Base-by-base conservation (phyloP, 1,139 yeast genomes). In the Debaryomyces subglobosus region DNA sequence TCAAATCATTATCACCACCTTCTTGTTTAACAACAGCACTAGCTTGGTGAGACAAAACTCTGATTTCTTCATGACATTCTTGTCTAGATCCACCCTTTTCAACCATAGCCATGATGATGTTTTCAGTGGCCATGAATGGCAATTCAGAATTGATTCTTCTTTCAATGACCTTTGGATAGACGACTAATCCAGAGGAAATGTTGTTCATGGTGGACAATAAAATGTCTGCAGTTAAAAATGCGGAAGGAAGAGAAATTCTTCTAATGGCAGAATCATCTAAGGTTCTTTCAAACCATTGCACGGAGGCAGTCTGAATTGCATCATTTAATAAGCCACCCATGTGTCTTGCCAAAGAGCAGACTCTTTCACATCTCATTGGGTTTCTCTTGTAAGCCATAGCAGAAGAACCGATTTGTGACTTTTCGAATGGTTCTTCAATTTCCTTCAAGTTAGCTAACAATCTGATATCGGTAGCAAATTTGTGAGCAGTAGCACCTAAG, bases 381-480 rank as follows among this genome's bases (percentile, higher is more conserved):
- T 94, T 94, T 77, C 99, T 89, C 82, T 94, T 94, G 79, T 94
- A 94, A 25, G 99, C 99, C 99, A 94, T 94, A 38, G 99, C 99
- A 50, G 92, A 83, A 18, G 98, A 92, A 37, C 99, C 99, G 66
- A 94, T 94, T 78, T 94, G 99, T 21, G 94, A 85, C 74, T 89
- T 90, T 77, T 94, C 99, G 68, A 94, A 95, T 25, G 99, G 99
- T 71, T 94, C 99, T 76, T 95, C 99, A 58, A 94, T 74, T 76
- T 94, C 99, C 76, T 94, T 94, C 77, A 94, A 82, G 73, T 94
- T 92, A 56, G 99, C 99, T 62, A 95, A 81, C 65, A 94, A 80
- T 72, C 99, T 86, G 60, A 94, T 85, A 69, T 94, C 99, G 49
- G 99, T 94, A 53, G 97, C 98, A 78, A 95, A 86, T 78, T 95